Base-by-base conservation (phyloP, 371 early-diverging fungal species). In the Batrachochytrium dendrobatidis region DNA sequence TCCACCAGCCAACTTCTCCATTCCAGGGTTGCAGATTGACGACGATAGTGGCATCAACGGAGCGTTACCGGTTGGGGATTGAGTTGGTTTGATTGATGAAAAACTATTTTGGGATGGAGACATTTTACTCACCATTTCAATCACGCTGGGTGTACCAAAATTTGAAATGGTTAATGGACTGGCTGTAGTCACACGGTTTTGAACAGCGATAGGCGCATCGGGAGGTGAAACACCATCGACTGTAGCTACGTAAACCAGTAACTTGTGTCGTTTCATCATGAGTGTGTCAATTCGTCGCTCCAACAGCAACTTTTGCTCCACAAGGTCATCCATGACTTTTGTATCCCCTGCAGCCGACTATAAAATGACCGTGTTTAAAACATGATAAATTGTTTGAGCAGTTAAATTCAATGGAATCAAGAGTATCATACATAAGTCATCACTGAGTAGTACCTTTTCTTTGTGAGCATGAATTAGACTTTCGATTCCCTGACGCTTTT, bases 191-290 rank as follows among this genome's bases (percentile, higher is more conserved):
- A n/a, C n/a, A n/a, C 62, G 65, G 1, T 58, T 63, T n/a, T 54
- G 58, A 5, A 66, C 31, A 29, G 57, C 33, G 3, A 53, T 56
- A 18, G 74, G 74, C 20, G 61, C 60, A 29, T 67, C 61, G 12
- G 74, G 69, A 15, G 56, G 7, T 0, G 70, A 56, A 4, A 46
- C 39, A 30, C 71, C 72, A 52, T 75, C 75, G 18, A 66, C 33
- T 22, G 28, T 25, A 12, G 71, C 65, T 30, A 75, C 55, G 56
- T 62, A 72, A 17, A 48, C 51, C 26, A 56, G 32, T 15, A 72
- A 62, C 35, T 63, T 55, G 56, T 75, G 66, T 20, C 56, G 52
- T 50, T 57, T 59, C 29, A 49, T 22, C 6, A 64, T 53, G 24
- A 69, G 26, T 31, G 58, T 56, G 60, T 63, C 68, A 26, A 66